A percentile compares a stretch with the other conserved stretches of the same genome.
These are phyloP conservation scores for Leishmania braziliensis DNA, from an alignment of 208 protist genomes.

Conservation along the genomic window DNA sequence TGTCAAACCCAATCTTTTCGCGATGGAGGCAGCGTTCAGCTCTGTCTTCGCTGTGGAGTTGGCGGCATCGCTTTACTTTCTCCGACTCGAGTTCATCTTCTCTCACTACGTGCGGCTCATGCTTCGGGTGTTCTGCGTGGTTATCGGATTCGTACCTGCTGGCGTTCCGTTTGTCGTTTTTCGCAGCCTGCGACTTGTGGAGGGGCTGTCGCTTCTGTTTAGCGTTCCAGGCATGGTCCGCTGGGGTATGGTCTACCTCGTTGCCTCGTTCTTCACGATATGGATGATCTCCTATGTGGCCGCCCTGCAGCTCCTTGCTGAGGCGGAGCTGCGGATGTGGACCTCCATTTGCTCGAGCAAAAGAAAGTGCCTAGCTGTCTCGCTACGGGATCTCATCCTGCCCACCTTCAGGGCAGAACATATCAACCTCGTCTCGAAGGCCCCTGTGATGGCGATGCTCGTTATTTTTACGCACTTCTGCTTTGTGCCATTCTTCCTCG, in stretches of 20 bases:
- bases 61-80: slow-evolving; percentile 57
- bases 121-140: slow-evolving; percentile 61
- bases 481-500: slow-evolving; percentile 63
- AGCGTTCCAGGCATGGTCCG: slow-evolving; percentile 66
- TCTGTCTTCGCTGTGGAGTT: slow-evolving; percentile 61
- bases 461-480: slow-evolving; percentile 63
- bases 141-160: slow-evolving; percentile 64
- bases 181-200: slow-evolving; percentile 61
- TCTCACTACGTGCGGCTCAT: slow-evolving; percentile 57
- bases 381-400: slow-evolving; percentile 62
- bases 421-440: slow-evolving; percentile 40
- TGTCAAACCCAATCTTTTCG: slow-evolving; percentile 59
- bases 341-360: slow-evolving; percentile 39
- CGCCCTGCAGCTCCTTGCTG: slow-evolving; percentile 44
- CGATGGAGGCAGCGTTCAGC: slow-evolving; percentile 70
- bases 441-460: slow-evolving; percentile 52
- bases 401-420: slow-evolving; percentile 60
- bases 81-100: slow-evolving; percentile 67
- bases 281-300: slow-evolving; percentile 83
- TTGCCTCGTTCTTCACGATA: slow-evolving; percentile 54
- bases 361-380: slow-evolving; percentile 50
- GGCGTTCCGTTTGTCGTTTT: slow-evolving; percentile 65
- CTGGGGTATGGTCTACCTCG: slow-evolving; percentile 60
- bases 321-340: background rate
- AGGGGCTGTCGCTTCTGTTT: slow-evolving; percentile 78